Evolutionary conservation across 495 filamentous ascomycete species (phyloP).

Genomic region (Penicillium nucicola): DNA sequence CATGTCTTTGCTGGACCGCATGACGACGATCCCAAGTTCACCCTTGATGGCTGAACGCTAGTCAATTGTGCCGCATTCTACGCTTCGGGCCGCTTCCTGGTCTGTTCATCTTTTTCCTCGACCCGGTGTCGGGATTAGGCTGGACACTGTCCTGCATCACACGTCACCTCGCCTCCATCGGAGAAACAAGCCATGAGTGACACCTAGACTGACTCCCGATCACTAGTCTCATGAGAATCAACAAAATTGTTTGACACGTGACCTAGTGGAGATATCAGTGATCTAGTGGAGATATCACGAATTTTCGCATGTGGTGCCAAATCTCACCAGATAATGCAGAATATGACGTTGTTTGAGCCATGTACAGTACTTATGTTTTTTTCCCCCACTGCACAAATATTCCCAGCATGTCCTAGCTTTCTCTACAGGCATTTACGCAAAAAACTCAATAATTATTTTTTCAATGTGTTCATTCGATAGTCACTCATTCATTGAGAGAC

Average conservation of each 20-base stretch:
- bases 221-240: too few relatives aligned
- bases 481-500: background rate
- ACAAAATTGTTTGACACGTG: too few relatives aligned
- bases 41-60: conserved; percentile 17
- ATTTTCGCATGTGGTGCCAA: too few relatives aligned
- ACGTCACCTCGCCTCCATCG: background rate
- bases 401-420: too few relatives aligned
- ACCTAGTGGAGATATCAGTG: too few relatives aligned
- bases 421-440: background rate
- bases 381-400: too few relatives aligned
- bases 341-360: too few relatives aligned
- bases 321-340: too few relatives aligned
- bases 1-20: conserved; percentile 41
- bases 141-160: background rate
- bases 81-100: background rate
- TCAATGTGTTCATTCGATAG: conserved; percentile 2
- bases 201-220: too few relatives aligned
- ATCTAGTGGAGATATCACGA: too few relatives aligned
- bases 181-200: background rate
- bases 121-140: background rate
- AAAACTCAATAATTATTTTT: background rate
- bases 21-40: conserved; percentile 35
- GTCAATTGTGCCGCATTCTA: background rate
- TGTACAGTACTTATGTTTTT: too few relatives aligned
- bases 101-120: background rate